phyloP scores from a whole-genome alignment of 2,329 filamentous ascomycete species.

The Peltaster fructicola region DNA sequence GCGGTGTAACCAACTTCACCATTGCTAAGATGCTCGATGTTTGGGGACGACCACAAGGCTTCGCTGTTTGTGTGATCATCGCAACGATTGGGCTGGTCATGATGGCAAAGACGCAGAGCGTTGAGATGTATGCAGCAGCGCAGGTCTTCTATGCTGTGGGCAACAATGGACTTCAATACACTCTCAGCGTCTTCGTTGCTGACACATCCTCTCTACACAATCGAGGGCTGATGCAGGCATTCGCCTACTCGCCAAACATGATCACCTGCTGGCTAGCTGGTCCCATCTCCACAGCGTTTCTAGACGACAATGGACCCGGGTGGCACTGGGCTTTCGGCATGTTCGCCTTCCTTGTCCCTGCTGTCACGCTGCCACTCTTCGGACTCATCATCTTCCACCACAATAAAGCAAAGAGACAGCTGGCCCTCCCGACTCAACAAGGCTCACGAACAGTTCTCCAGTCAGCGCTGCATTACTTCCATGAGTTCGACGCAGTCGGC shows the following conservation, averaged over 20 bases:
- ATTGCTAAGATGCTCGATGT: constrained; percentile 51
- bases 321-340: constrained; percentile 54
- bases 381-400: constrained; percentile 41
- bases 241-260: constrained; percentile 47
- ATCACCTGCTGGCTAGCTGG: constrained; percentile 44
- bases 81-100: constrained; percentile 41
- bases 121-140: constrained; percentile 44
- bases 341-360: constrained; percentile 47
- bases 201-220: constrained; percentile 50
- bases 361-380: constrained; percentile 42
- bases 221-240: constrained; percentile 44
- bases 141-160: constrained; percentile 50
- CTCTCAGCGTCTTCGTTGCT: constrained; percentile 46
- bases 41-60: constrained; percentile 48
- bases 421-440: constrained; percentile 29
- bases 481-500: constrained; percentile 49
- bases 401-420: constrained; percentile 38
- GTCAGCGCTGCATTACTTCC: constrained; percentile 35
- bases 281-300: constrained; percentile 18
- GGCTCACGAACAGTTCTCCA: constrained; percentile 30
- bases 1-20: constrained; percentile 44
- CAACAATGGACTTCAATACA: constrained; percentile 39
- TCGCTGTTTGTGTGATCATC: constrained; percentile 34
- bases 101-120: constrained; percentile 45
- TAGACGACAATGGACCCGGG: constrained; percentile 11